phyloP scores from a whole-genome alignment of 2,329 filamentous ascomycete genomes.

The Xylaria sp. region DNA sequence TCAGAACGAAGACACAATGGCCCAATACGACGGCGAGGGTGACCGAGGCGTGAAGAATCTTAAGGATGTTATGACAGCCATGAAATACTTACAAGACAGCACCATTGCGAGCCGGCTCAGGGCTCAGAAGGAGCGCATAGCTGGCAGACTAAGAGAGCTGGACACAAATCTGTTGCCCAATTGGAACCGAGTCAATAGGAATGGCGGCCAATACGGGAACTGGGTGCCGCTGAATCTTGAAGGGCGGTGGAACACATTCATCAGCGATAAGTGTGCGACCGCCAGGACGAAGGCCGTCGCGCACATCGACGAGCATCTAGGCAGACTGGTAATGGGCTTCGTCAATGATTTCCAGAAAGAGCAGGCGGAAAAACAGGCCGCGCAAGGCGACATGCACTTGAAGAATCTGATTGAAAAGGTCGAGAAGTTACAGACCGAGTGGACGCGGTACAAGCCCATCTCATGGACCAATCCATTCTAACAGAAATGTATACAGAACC shows the following conservation, averaged over 20 bases:
- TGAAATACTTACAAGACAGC: constrained; percentile 19
- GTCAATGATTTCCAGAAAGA: not conserved
- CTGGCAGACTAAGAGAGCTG: constrained; percentile 3
- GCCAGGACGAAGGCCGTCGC: constrained; percentile 1
- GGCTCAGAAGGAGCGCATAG: constrained; percentile 11
- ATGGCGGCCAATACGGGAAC: not conserved
- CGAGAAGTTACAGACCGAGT: constrained; percentile 3
- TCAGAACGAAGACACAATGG: constrained; percentile 13
- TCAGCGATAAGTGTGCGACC: constrained; percentile 5
- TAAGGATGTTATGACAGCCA: constrained; percentile 21
- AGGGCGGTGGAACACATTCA: constrained; percentile 2
- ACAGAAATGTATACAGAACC: not conserved
- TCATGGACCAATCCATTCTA: constrained; percentile 6
- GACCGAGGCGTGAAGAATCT: constrained; percentile 23
- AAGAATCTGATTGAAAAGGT: constrained; percentile 17
- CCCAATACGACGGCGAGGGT: not conserved
- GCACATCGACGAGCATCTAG: constrained; percentile 8
- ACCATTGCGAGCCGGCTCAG: not conserved
- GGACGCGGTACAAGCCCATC: constrained; percentile 6
- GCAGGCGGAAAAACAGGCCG: constrained; percentile 1
- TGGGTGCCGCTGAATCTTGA: constrained; percentile 1
- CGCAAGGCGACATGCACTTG: not conserved
- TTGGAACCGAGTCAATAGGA: constrained; percentile 15
- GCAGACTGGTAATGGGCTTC: not conserved
- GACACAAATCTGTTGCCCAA: constrained; percentile 3